These are phyloP conservation scores for Salicornia ramosissima DNA, from an alignment of 148 eudicot genomes.

Conservation along the genomic window DNA sequence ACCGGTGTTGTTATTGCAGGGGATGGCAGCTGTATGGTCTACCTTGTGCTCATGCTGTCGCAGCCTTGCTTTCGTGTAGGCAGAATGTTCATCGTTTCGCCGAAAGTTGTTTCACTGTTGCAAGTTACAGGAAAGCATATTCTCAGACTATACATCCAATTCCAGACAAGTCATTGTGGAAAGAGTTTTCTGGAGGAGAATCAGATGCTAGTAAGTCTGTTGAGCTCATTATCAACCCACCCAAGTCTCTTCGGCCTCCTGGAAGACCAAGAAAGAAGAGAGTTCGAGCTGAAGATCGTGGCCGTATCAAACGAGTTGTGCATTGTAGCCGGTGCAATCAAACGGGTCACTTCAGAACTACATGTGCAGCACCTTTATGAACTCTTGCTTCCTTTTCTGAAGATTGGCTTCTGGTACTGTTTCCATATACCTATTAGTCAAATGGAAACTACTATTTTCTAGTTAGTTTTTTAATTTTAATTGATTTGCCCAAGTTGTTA, in stretches of 20 bases:
- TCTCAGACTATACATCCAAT: constrained; percentile 54
- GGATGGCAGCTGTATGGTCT: constrained; percentile 57
- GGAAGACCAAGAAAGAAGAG: constrained; percentile 62
- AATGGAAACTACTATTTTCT: not conserved
- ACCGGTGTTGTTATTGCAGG: constrained; percentile 44
- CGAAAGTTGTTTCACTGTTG: constrained; percentile 56
- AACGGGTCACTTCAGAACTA: constrained; percentile 65
- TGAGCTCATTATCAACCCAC: constrained; percentile 42
- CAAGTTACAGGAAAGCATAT: constrained; percentile 46
- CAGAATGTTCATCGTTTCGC: constrained; percentile 54
- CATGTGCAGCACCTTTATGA: constrained; percentile 51
- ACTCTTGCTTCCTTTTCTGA: not conserved
- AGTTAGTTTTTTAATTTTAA: not conserved
- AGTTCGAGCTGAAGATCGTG: constrained; percentile 51
- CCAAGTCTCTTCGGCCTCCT: constrained; percentile 50
- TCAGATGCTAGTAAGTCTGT: constrained; percentile 18
- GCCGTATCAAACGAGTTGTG: constrained; percentile 50
- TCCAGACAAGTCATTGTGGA: constrained; percentile 52
- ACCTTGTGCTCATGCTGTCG: constrained; percentile 63
- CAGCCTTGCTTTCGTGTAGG: constrained; percentile 47
- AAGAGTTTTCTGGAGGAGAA: constrained; percentile 33
- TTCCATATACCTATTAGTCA: constrained; percentile 9
- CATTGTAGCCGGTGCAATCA: constrained; percentile 71
- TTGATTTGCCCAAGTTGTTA: not conserved
- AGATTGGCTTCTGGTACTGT: not conserved